phyloP scores from a whole-genome alignment of 495 filamentous ascomycete genomes.

The Astrocystis sublimbata region DNA sequence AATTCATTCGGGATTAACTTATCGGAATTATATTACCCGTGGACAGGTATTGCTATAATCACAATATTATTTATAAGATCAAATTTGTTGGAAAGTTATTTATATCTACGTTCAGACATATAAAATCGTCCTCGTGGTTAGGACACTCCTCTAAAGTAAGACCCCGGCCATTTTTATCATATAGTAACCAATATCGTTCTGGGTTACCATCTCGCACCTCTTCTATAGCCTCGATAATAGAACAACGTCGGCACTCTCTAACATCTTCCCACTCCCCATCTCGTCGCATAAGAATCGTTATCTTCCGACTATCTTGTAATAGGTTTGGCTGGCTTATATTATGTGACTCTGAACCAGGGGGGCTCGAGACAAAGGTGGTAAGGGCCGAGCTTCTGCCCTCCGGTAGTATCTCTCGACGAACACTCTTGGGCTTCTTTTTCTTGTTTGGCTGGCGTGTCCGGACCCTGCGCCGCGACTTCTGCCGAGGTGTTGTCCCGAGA shows the following conservation, averaged over 20 bases:
- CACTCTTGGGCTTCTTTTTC: constrained; percentile 2
- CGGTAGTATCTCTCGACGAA: not conserved
- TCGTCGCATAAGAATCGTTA: constrained; percentile 9
- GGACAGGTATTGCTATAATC: not conserved
- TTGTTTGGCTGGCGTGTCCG: not conserved
- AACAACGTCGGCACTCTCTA: not conserved
- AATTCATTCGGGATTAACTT: no score
- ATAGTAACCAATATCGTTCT: not conserved
- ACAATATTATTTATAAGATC: constrained; percentile 1
- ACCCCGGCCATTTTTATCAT: not conserved
- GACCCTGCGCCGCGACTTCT: not conserved
- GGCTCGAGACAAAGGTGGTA: constrained; percentile 1
- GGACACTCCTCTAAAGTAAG: not conserved
- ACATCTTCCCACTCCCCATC: not conserved
- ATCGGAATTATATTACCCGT: no score
- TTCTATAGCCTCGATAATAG: constrained; percentile 2
- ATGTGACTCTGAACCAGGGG: not conserved
- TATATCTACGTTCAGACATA: not conserved
- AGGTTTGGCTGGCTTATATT: constrained; percentile 2
- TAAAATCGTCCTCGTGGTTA: not conserved
- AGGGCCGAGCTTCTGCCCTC: not conserved
- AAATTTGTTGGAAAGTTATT: constrained; percentile 2
- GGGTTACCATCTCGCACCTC: not conserved
- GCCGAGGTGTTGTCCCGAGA: not conserved
- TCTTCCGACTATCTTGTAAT: not conserved